phyloP scores from a whole-genome alignment of 2,329 filamentous ascomycete species.

The Cytospora mali region DNA sequence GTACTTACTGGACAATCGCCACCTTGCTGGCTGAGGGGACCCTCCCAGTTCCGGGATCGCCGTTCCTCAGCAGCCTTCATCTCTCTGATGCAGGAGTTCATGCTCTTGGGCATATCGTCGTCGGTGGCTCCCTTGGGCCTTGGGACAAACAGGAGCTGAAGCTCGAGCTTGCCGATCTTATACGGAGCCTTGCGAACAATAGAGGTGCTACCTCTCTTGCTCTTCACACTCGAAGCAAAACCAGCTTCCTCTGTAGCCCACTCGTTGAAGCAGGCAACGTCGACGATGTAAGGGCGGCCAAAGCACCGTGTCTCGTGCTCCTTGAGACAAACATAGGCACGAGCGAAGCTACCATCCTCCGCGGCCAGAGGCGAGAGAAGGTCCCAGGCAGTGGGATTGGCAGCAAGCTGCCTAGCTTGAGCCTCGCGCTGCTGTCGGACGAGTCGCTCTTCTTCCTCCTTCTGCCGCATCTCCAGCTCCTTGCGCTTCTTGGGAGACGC shows the following conservation, averaged over 20 bases:
- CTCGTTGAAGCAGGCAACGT: conserved; percentile 96
- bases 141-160: conserved; percentile 93
- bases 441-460: conserved; percentile 78
- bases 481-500: conserved; percentile 96
- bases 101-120: conserved; percentile 99
- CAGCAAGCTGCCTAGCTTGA: conserved; percentile 62
- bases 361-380: conserved; percentile 84
- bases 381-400: conserved; percentile 78
- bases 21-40: conserved; percentile 91
- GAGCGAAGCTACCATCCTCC: conserved; percentile 89
- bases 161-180: conserved; percentile 89
- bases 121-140: conserved; percentile 84
- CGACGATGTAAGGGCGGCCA: conserved; percentile 82
- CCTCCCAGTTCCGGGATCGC: conserved; percentile 78
- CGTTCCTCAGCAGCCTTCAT: conserved; percentile 87
- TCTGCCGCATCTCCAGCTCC: conserved; percentile 83
- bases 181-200: conserved; percentile 89
- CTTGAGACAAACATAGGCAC: conserved; percentile 90
- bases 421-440: conserved; percentile 67
- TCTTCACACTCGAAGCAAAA: conserved; percentile 86
- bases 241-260: conserved; percentile 88
- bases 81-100: conserved; percentile 94
- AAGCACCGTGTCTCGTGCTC: conserved; percentile 89
- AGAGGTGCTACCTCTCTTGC: conserved; percentile 75
- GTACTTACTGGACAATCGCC: conserved; percentile 91